phyloP scores from a whole-genome alignment of 1,284 basidiomycete genomes.

The Ustanciosporium gigantosporum region DNA sequence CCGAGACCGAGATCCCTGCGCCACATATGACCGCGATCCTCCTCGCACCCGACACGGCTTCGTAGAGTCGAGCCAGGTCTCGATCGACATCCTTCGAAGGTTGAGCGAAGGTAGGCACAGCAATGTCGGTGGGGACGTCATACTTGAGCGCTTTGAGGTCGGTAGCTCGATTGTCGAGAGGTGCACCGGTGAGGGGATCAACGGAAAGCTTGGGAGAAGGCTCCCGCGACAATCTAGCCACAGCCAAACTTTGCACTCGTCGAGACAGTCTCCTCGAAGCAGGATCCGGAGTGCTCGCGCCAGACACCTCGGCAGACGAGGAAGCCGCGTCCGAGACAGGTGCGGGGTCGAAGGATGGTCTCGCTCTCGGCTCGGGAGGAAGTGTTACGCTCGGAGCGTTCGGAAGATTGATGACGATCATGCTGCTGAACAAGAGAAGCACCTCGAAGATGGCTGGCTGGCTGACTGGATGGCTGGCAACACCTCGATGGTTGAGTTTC shows the following conservation, averaged over 20 bases:
- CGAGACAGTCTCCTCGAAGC: constrained; percentile 27
- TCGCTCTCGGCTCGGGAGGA: constrained; percentile 27
- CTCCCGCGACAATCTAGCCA: constrained; percentile 15
- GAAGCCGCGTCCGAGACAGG: constrained; percentile 2
- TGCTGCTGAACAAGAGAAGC: constrained; percentile 1
- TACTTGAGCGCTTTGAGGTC: constrained; percentile 44
- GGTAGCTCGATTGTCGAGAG: not conserved
- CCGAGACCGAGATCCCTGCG: constrained; percentile 78
- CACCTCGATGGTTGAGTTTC: no score
- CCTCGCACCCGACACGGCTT: constrained; percentile 73
- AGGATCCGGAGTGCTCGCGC: constrained; percentile 5
- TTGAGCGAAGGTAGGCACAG: constrained; percentile 36
- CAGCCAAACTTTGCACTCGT: constrained; percentile 32
- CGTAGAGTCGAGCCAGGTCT: constrained; percentile 54
- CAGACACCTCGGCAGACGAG: constrained; percentile 2
- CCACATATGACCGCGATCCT: constrained; percentile 84
- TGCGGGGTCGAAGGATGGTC: constrained; percentile 3
- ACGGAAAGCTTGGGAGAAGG: constrained; percentile 5
- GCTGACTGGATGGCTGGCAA: no score
- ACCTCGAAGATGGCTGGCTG: no score
- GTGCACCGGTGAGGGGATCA: constrained; percentile 1
- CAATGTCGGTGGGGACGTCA: constrained; percentile 36
- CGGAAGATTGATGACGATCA: constrained; percentile 36
- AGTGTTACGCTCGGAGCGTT: constrained; percentile 14
- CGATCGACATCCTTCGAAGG: constrained; percentile 38